Evolutionary conservation across 2,329 filamentous ascomycete species (phyloP).

Genomic region (Sarocladium oryzae): DNA sequence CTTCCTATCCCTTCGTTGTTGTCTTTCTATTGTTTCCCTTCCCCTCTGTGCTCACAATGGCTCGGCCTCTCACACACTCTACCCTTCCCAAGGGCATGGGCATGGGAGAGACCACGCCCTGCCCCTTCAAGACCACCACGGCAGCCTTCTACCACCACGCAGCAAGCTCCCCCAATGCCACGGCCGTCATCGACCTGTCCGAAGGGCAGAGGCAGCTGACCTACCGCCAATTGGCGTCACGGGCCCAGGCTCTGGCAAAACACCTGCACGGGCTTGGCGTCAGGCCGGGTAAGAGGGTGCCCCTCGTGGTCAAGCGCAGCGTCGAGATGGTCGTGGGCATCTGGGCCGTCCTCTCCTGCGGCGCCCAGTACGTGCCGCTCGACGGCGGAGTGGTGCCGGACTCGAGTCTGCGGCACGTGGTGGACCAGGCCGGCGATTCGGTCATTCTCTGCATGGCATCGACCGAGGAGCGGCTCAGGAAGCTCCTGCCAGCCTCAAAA

Average conservation of each 20-base stretch:
- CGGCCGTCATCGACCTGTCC: constrained; percentile 32
- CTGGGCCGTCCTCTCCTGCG: constrained; percentile 47
- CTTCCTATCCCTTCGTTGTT: not conserved
- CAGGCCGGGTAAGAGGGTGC: constrained; percentile 38
- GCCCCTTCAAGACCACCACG: constrained; percentile 32
- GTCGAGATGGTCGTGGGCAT: constrained; percentile 53
- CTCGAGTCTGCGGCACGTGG: constrained; percentile 40
- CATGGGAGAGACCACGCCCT: constrained; percentile 10
- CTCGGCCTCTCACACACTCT: constrained; percentile 10
- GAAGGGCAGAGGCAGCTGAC: constrained; percentile 28
- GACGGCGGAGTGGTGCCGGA: constrained; percentile 48
- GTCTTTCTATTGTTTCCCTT: not conserved
- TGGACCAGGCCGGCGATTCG: constrained; percentile 36
- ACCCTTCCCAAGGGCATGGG: constrained; percentile 16
- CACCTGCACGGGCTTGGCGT: constrained; percentile 33
- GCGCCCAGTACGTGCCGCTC: constrained; percentile 53
- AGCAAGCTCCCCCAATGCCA: constrained; percentile 26
- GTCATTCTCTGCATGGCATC: constrained; percentile 42
- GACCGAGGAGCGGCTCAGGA: constrained; percentile 25
- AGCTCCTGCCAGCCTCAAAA: constrained; percentile 18
- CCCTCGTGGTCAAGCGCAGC: constrained; percentile 48
- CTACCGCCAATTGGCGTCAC: constrained; percentile 36
- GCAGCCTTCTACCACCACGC: constrained; percentile 33
- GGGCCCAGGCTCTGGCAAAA: constrained; percentile 35
- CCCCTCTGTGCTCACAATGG: constrained; percentile 7